These are phyloP conservation scores for Alternaria dauci DNA, from an alignment of 2,329 filamentous ascomycete genomes.

Conservation along the genomic window DNA sequence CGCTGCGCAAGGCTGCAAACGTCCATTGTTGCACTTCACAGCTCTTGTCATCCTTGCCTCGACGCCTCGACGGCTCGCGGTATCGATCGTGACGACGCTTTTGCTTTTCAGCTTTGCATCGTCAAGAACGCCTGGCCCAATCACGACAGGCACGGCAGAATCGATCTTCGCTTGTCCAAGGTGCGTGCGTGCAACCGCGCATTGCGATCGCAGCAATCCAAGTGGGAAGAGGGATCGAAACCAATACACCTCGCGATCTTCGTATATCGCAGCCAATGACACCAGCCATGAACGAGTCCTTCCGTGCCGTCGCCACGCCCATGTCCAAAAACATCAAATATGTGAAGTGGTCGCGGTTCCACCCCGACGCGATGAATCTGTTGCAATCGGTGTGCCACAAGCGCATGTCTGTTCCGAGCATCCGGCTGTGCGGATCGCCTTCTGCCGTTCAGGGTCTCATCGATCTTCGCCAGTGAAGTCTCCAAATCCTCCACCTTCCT, in stretches of 20 bases:
- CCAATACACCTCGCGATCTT: not conserved
- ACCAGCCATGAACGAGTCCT: not conserved
- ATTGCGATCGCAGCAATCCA: not conserved
- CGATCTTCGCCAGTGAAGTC: not conserved
- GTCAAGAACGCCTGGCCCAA: slow-evolving; percentile 6
- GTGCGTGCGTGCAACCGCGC: not conserved
- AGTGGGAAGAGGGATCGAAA: not conserved
- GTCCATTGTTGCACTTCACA: not conserved
- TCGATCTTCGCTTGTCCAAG: slow-evolving; percentile 3
- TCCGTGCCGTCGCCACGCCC: not conserved
- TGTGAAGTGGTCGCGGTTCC: not conserved
- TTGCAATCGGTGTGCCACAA: slow-evolving; percentile 3
- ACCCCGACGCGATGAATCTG: not conserved
- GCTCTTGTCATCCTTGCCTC: not conserved
- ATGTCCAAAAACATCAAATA: not conserved
- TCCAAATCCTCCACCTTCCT: not conserved
- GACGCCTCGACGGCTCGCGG: slow-evolving; percentile 1
- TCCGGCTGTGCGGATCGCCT: not conserved
- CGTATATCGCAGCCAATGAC: not conserved
- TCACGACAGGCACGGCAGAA: not conserved
- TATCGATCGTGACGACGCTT: slow-evolving; percentile 3
- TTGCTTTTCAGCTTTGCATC: slow-evolving; percentile 4
- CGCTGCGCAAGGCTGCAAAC: slow-evolving; percentile 8
- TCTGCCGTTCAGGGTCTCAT: slow-evolving; percentile 3
- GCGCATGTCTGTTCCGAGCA: slow-evolving; percentile 3